Conservation (phyloP, 2,329 filamentous ascomycete genomes). For the Clonostachys rosea region DNA sequence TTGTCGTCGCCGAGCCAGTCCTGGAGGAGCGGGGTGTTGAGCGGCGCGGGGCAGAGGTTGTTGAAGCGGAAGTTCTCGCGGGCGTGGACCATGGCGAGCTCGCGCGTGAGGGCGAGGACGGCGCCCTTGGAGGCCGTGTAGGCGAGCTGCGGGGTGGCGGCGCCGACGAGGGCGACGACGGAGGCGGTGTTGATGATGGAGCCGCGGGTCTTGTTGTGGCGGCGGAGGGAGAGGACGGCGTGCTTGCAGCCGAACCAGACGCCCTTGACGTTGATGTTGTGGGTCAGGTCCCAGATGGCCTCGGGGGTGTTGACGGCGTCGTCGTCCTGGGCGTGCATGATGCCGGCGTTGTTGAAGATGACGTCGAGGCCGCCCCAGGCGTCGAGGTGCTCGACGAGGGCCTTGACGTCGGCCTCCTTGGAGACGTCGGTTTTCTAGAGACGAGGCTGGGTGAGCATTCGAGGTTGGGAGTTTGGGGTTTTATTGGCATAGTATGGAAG, state of each 20-base stretch:
- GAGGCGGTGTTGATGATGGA: constrained; percentile 92
- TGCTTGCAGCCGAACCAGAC: constrained; percentile 98
- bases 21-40: constrained; percentile 89
- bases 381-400: constrained; percentile 71
- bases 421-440: constrained; percentile 65
- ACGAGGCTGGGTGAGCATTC: not conserved
- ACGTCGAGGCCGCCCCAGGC: constrained; percentile 84
- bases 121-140: constrained; percentile 95
- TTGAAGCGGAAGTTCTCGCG: constrained; percentile 89
- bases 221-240: constrained; percentile 75
- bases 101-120: constrained; percentile 83
- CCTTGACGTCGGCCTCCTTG: constrained; percentile 74
- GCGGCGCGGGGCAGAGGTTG: constrained; percentile 79
- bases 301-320: constrained; percentile 82
- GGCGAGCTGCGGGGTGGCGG: constrained; percentile 82
- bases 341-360: constrained; percentile 97
- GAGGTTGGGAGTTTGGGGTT: not conserved
- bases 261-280: constrained; percentile 94
- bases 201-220: constrained; percentile 71
- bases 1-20: constrained; percentile 89
- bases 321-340: constrained; percentile 84
- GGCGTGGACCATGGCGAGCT: constrained; percentile 88
- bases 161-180: constrained; percentile 81
- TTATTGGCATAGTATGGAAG: not conserved
- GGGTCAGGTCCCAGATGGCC: constrained; percentile 90